phyloP scores from a whole-genome alignment of 202 grass and related monocot genomes.

The Setaria italica region DNA sequence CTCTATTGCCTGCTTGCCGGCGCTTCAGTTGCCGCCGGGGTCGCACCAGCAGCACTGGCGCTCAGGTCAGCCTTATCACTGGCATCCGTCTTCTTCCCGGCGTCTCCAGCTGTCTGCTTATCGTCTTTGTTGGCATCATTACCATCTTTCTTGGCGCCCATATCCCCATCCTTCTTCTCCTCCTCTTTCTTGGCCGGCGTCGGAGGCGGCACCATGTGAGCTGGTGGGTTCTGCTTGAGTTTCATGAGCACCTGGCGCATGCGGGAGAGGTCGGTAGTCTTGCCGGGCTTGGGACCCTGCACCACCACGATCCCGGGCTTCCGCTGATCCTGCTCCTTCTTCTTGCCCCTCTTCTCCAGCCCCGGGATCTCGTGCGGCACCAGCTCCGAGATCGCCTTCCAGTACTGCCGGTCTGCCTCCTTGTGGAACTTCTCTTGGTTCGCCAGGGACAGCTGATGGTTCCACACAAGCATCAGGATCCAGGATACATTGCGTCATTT shows the following conservation, averaged over 20 bases:
- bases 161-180: slow-evolving; percentile 29
- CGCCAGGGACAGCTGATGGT: slow-evolving; percentile 61
- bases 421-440: slow-evolving; percentile 82
- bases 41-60: background rate
- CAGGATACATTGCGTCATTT: background rate
- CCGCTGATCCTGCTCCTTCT: slow-evolving; percentile 54
- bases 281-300: slow-evolving; percentile 78
- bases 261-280: slow-evolving; percentile 75
- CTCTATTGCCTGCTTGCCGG: background rate
- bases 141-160: slow-evolving; percentile 29
- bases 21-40: background rate
- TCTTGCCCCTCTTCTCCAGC: slow-evolving; percentile 77
- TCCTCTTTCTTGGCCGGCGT: slow-evolving; percentile 37
- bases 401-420: slow-evolving; percentile 69
- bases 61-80: background rate
- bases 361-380: slow-evolving; percentile 74
- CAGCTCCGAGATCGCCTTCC: slow-evolving; percentile 81
- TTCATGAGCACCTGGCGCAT: slow-evolving; percentile 73
- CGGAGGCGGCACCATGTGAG: slow-evolving; percentile 60
- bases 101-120: background rate
- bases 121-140: slow-evolving; percentile 27
- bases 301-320: slow-evolving; percentile 62
- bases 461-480: background rate
- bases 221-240: slow-evolving; percentile 66
- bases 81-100: slow-evolving; percentile 18